Base-by-base conservation (phyloP, 2,329 filamentous ascomycete species). In the Onygena corvina region DNA sequence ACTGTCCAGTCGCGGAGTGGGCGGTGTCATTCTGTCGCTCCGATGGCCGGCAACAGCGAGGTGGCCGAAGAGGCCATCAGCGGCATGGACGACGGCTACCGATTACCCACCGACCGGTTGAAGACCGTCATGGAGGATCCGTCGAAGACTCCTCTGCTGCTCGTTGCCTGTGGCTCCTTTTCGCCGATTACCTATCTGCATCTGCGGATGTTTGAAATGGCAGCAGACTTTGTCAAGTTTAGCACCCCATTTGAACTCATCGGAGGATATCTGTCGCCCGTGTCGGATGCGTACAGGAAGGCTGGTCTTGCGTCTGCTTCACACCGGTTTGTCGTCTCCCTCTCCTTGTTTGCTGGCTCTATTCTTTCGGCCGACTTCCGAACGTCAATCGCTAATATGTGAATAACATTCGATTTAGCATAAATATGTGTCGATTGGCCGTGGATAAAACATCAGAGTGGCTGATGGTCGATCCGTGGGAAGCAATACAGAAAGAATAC, bases 401-500 rank as follows among this genome's bases (percentile, higher is more conserved):
- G 34, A 50, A 29, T 38, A 18, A 2, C 16, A 18, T 35, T 6
- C 12, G n/a, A 3, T 14, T 14, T 50, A 79, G 77, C 57, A 76
- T 92, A 55, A 80, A 83, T 54, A 95, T 95, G 89, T 94, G 87
- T 66, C 77, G 84, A 59, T 73, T 93, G 31, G 88, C 87, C 5
- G 81, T 87, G 20, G 66, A 69, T 23, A 76, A 84, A 57, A 81
- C 84, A 47, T 81, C 82, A 46, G 79, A 80, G 58, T 88, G 84
- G 81, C 73, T 93, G 52, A 87, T 87, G 80, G 85, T 92, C 40
- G 87, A 94, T 63, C 80, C 84, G 0, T 93, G 85, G 83, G 89
- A 94, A 72, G 84, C 86, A n/a, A 72, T 84, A 59, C 81, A 93
- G 68, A 78, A 82, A 60, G 76, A 84, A 56, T 96, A 94, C 63